phyloP scores from a whole-genome alignment of 768 basidiomycete genomes.

The Galerina sulciceps region DNA sequence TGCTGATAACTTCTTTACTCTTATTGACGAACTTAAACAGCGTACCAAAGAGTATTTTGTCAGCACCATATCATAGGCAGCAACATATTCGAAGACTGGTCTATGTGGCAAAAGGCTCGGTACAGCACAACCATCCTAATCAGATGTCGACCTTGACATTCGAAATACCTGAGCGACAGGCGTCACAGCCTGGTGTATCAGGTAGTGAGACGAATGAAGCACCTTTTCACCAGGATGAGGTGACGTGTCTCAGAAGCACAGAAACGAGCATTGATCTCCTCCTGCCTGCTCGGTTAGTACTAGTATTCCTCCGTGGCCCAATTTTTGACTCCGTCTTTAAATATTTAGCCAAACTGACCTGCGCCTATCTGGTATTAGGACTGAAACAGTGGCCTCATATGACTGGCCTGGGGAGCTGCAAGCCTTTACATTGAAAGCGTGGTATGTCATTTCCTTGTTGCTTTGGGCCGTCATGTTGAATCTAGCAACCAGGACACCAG shows the following conservation, averaged over 20 bases:
- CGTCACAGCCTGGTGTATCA: not conserved
- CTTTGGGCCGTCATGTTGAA: not conserved
- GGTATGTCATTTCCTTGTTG: not conserved
- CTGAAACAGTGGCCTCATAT: not conserved
- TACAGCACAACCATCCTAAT: not conserved
- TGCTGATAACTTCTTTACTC: not conserved
- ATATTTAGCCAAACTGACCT: conserved; percentile 2
- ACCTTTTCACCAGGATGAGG: not conserved
- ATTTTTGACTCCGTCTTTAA: not conserved
- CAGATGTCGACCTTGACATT: conserved; percentile 4
- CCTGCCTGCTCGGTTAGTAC: conserved; percentile 24
- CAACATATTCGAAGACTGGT: conserved; percentile 11
- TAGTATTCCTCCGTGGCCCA: not conserved
- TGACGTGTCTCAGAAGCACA: conserved; percentile 9
- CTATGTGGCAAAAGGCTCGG: conserved; percentile 8
- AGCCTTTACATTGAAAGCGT: not conserved
- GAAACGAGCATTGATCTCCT: conserved; percentile 17
- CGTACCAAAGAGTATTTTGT: conserved; percentile 19
- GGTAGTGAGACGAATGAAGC: not conserved
- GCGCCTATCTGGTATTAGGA: not conserved
- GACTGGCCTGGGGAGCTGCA: conserved; percentile 2
- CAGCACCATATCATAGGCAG: conserved; percentile 15
- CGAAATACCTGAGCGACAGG: not conserved
- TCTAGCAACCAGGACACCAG: not conserved
- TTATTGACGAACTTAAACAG: conserved; percentile 8